Base-by-base conservation (phyloP, 306 rosid species). In the Sphenostylis stenocarpa region DNA sequence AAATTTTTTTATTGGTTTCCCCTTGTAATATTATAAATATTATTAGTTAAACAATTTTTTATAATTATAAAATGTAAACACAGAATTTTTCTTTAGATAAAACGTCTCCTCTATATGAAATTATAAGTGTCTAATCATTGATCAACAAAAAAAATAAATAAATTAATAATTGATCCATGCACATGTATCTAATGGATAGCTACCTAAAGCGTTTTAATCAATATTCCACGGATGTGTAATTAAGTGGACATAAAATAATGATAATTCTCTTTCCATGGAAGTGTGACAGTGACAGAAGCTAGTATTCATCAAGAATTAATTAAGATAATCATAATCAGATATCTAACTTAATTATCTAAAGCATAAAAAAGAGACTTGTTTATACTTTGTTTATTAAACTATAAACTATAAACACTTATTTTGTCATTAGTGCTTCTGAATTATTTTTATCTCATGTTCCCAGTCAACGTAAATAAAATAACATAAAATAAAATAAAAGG, bases 161-260 rank as follows among this genome's bases (percentile, higher is more conserved):
- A 65, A 71, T 64, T 33, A 43, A 73, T 31, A 65, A 51, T 62
- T 21, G 24, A 65, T 57, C 53, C 21, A 76, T 53, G 17, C 41
- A 34, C 60, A 61, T 58, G 80, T 34, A 69, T 49, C 73, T 61
- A 62, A 52, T 29, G 51, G 24, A 31, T 73, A 38, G 43, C 24
- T 33, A 47, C 14, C 64, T 57, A 28, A 24, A 44, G 21, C 17
- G 62, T 12, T 68, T 36, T n/a, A 21, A 63, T 77, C 28, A 64
- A 15, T 56, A 38, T 41, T 41, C 5, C 28, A 60, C 12, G 4
- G 20, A 29, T 15, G 21, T 48, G 55, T 60, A 75, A 68, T 68
- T 69, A 56, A 47, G 60, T 70, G n/a, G 36, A 28, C 45, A 28
- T 77, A 76, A 55, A 61, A 82, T 70, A 67, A 52, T 82, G 63